A percentile compares a stretch with the other conserved stretches of the same genome.
Conservation (phyloP, 495 filamentous ascomycete species). For the Pseudoneurospora amorphoporcata region DNA sequence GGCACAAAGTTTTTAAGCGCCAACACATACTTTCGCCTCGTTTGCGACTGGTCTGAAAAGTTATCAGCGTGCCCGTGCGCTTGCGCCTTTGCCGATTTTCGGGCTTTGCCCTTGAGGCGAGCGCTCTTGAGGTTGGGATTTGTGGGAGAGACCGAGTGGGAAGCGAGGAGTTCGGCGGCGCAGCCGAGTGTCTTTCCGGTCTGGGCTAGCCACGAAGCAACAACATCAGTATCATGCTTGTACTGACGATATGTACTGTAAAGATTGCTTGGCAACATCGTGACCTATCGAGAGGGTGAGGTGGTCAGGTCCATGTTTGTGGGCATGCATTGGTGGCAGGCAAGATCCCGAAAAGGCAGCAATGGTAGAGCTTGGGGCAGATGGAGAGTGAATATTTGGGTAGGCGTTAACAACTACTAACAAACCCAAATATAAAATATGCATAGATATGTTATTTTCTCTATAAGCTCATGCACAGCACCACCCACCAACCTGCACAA, state of each 20-base stretch:
- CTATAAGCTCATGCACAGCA: neutral
- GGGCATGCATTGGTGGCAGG: neutral
- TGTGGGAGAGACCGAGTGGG: neutral
- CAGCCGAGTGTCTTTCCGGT: neutral
- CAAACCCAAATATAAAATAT: neutral
- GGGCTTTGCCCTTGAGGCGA: neutral
- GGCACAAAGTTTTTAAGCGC: neutral
- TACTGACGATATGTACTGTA: neutral
- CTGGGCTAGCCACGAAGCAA: neutral
- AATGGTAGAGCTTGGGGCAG: neutral
- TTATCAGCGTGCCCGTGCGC: neutral
- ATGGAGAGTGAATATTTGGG: neutral
- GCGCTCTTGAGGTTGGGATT: neutral
- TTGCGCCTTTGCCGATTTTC: neutral
- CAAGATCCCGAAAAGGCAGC: neutral
- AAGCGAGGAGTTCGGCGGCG: neutral
- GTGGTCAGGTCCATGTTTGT: neutral
- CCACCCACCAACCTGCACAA: neutral
- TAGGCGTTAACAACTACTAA: neutral
- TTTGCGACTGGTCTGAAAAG: neutral
- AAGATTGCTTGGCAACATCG: neutral
- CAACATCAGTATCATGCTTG: neutral
- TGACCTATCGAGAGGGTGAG: neutral
- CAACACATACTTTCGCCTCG: neutral
- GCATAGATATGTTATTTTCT: neutral